These are phyloP conservation scores for Cystobasidium slooffiae DNA, from an alignment of 1,284 basidiomycete species.

Conservation along the genomic window DNA sequence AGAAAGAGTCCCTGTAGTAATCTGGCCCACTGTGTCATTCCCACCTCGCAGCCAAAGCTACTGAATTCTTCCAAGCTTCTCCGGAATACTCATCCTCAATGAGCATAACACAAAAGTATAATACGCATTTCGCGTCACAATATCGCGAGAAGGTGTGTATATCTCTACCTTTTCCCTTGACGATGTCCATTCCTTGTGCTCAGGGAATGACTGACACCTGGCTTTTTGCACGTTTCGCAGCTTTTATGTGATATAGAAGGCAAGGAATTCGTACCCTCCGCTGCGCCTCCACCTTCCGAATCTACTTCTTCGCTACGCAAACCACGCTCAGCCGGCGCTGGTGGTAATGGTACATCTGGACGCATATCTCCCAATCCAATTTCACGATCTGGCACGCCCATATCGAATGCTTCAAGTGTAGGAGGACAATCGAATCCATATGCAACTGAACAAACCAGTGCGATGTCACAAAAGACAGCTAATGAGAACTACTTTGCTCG, in stretches of 20 bases:
- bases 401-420: conserved; percentile 59
- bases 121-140: conserved; percentile 87
- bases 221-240: conserved; percentile 59
- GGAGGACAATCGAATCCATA: conserved; percentile 41
- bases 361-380: conserved; percentile 64
- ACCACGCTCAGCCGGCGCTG: conserved; percentile 60
- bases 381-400: conserved; percentile 65
- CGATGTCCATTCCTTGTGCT: neutral
- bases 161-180: neutral
- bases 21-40: too few relatives aligned
- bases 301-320: conserved; percentile 58
- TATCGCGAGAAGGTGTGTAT: conserved; percentile 82
- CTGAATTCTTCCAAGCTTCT: conserved; percentile 70
- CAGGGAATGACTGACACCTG: neutral
- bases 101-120: conserved; percentile 78
- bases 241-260: conserved; percentile 71
- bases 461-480: conserved; percentile 64
- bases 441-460: conserved; percentile 54
- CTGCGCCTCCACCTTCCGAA: conserved; percentile 62
- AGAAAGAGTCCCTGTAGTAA: too few relatives aligned
- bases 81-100: conserved; percentile 73
- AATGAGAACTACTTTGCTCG: conserved; percentile 77
- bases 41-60: conserved; percentile 28
- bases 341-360: neutral
- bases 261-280: conserved; percentile 71